Conservation (phyloP, 1,284 basidiomycete genomes). For the Irpex rosettiformis region DNA sequence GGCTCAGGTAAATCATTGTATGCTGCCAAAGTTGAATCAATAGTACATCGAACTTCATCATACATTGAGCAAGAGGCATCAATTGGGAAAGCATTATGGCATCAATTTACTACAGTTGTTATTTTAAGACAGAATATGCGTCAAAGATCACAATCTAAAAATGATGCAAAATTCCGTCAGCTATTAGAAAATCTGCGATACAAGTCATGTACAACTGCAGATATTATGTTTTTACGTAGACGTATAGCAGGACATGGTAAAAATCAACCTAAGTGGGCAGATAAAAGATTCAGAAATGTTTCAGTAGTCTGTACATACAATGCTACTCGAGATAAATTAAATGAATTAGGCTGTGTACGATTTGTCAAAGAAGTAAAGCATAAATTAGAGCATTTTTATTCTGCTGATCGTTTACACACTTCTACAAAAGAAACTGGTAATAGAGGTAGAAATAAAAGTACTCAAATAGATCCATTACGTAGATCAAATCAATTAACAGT, state of each 20-base stretch:
- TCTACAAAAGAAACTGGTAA: not conserved
- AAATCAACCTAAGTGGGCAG: constrained; percentile 12
- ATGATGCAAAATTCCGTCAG: constrained; percentile 26
- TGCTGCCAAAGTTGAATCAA: not conserved
- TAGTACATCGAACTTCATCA: not conserved
- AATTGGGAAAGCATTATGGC: constrained; percentile 22
- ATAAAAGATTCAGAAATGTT: constrained; percentile 25
- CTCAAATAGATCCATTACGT: constrained; percentile 6
- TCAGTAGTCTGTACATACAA: constrained; percentile 33
- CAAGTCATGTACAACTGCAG: constrained; percentile 29
- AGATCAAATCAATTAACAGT: constrained; percentile 8
- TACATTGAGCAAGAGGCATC: constrained; percentile 1
- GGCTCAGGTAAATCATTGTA: not conserved
- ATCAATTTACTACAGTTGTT: constrained; percentile 20
- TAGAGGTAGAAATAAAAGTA: not conserved
- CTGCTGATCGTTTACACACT: constrained; percentile 20
- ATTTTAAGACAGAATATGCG: constrained; percentile 28
- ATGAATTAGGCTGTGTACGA: constrained; percentile 21
- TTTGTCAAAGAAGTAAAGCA: constrained; percentile 31
- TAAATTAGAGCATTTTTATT: constrained; percentile 26
- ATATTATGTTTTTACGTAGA: constrained; percentile 29
- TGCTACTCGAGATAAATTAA: constrained; percentile 31
- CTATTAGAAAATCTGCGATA: constrained; percentile 35
- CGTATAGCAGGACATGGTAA: constrained; percentile 13
- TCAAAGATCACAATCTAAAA: constrained; percentile 21